These are phyloP conservation scores for Parachlorella kessleri DNA, from an alignment of 139 green algal genomes.

Conservation along the genomic window DNA sequence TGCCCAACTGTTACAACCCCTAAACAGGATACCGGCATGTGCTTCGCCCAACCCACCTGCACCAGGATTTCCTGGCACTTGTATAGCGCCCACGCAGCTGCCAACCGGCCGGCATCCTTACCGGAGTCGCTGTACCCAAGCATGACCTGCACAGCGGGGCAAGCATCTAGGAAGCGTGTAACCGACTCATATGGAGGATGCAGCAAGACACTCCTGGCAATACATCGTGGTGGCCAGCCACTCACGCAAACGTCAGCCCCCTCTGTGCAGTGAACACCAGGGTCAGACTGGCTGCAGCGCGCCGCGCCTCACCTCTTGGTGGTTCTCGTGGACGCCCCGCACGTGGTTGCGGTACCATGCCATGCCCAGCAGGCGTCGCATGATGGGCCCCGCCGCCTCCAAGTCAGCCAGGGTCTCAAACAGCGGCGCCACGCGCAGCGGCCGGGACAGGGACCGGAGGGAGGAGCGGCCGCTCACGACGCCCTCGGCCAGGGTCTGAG, in stretches of 20 bases:
- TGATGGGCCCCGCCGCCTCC: slow-evolving; percentile 54
- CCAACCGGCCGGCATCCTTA: slow-evolving; percentile 95
- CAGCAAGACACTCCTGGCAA: too few relatives aligned
- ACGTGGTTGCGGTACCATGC: slow-evolving; percentile 78
- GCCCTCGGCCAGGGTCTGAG: neutral
- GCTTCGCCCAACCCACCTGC: slow-evolving; percentile 13
- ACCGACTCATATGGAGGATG: too few relatives aligned
- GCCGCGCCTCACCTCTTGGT: slow-evolving; percentile 65
- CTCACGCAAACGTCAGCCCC: too few relatives aligned
- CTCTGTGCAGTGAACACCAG: too few relatives aligned
- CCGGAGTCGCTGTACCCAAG: slow-evolving; percentile 97
- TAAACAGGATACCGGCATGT: too few relatives aligned
- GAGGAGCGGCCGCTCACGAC: neutral
- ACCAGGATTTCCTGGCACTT: slow-evolving; percentile 64
- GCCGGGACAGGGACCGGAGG: neutral
- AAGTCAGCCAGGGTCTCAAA: slow-evolving; percentile 97
- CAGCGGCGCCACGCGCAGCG: slow-evolving; percentile 90
- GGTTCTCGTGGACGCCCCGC: slow-evolving; percentile 47
- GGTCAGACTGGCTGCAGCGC: too few relatives aligned
- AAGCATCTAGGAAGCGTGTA: too few relatives aligned
- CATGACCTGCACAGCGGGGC: slow-evolving; percentile 84
- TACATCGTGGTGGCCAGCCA: too few relatives aligned
- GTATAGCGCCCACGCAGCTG: slow-evolving; percentile 94
- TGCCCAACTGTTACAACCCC: too few relatives aligned
- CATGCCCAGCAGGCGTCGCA: slow-evolving; percentile 47